Percentiles rank a stretch among this genome's conserved stretches.
phyloP scores from a whole-genome alignment of 768 basidiomycete species.

The Phanerodontia chrysosporium region DNA sequence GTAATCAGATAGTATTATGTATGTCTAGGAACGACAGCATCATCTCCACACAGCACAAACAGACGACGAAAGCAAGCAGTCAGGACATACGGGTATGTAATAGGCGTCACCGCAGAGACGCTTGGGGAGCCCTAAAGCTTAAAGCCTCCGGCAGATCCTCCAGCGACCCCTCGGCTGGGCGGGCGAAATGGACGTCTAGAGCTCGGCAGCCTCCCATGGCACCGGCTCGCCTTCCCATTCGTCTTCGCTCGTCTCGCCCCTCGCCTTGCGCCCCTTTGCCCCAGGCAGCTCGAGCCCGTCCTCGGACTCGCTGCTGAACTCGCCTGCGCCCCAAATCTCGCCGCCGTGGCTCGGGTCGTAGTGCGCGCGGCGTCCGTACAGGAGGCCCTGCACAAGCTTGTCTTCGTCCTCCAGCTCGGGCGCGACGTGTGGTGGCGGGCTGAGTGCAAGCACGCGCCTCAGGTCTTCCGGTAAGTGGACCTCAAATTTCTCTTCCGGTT shows the following conservation, averaged over 20 bases:
- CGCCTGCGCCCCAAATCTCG: constrained; percentile 74
- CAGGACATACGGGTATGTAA: constrained; percentile 1
- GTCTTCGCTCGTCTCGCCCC: constrained; percentile 28
- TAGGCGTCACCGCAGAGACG: neutral
- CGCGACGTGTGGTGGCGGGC: constrained; percentile 25
- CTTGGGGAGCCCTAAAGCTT: neutral
- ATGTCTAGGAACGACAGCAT: neutral
- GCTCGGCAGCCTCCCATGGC: constrained; percentile 76
- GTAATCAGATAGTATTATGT: neutral
- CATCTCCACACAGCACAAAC: neutral
- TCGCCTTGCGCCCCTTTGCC: constrained; percentile 45
- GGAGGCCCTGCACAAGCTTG: constrained; percentile 51
- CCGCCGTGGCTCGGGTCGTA: constrained; percentile 66
- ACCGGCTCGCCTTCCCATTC: constrained; percentile 79
- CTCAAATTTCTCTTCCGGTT: constrained; percentile 33
- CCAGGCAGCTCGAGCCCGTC: constrained; percentile 14
- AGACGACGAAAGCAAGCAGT: neutral
- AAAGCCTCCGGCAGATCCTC: neutral
- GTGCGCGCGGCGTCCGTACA: constrained; percentile 55
- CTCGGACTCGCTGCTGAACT: constrained; percentile 38
- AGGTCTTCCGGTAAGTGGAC: constrained; percentile 65
- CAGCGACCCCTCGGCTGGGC: neutral
- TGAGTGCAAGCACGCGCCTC: constrained; percentile 59
- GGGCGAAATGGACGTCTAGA: constrained; percentile 36
- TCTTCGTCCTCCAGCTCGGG: constrained; percentile 37